Evolutionary conservation across 495 filamentous ascomycete species (phyloP).

Genomic region (Aspergillus heteromorphus): DNA sequence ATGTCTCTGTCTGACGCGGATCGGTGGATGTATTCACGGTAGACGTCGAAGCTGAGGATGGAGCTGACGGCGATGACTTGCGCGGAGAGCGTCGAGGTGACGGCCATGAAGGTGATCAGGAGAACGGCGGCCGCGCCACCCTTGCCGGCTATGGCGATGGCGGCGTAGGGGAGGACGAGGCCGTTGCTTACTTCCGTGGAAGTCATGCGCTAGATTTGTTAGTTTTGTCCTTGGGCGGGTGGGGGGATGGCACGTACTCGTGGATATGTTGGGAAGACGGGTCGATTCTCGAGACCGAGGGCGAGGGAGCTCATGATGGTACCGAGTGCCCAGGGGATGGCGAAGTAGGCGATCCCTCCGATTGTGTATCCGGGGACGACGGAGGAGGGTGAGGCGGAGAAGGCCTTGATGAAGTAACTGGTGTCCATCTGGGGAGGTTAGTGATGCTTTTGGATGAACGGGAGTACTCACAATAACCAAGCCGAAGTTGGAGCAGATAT

Average conservation of each 20-base stretch:
- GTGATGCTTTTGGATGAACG: not conserved
- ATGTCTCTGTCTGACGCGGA: constrained; percentile 17
- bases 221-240: not conserved
- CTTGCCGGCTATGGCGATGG: constrained; percentile 22
- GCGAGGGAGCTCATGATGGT: constrained; percentile 39
- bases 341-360: constrained; percentile 40
- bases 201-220: constrained; percentile 8
- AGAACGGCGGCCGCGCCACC: constrained; percentile 25
- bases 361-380: constrained; percentile 42
- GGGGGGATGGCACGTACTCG: constrained; percentile 18
- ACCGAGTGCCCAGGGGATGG: constrained; percentile 39
- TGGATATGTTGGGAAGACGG: constrained; percentile 41
- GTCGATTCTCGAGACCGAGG: constrained; percentile 34
- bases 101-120: constrained; percentile 30
- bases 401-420: constrained; percentile 43
- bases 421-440: constrained; percentile 35
- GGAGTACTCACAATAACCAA: constrained; percentile 30
- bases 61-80: constrained; percentile 28
- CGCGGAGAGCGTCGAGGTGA: constrained; percentile 22
- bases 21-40: constrained; percentile 30
- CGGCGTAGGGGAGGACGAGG: constrained; percentile 23
- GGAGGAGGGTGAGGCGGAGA: constrained; percentile 32
- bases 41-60: constrained; percentile 31
- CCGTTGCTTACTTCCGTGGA: constrained; percentile 19
- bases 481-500: constrained; percentile 37